phyloP scores from a whole-genome alignment of 83 land plant species.

The Diphasiastrum complanatum region DNA sequence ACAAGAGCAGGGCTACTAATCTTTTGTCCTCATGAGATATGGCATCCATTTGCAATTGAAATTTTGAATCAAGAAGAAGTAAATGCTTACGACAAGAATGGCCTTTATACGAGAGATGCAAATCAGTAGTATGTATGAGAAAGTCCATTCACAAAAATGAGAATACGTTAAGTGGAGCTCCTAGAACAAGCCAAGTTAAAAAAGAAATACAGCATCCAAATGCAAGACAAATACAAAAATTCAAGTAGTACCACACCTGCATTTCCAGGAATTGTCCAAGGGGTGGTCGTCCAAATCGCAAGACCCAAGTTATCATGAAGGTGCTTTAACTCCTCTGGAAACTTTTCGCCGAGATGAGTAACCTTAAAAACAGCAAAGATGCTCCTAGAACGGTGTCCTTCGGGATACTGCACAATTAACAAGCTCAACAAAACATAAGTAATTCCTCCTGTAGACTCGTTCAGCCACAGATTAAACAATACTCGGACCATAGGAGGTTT shows the following conservation, averaged over 20 bases:
- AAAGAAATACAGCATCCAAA: neutral
- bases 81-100: no score
- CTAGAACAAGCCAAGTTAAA: no score
- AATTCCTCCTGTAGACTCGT: conserved; percentile 5
- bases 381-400: conserved; percentile 87
- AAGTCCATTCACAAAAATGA: no score
- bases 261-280: conserved; percentile 99
- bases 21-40: no score
- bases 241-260: conserved; percentile 47
- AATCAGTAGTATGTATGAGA: no score
- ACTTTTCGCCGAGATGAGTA: conserved; percentile 40
- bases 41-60: no score
- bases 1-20: no score
- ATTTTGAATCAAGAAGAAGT: no score
- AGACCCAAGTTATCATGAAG: conserved; percentile 58
- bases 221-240: neutral
- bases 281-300: conserved; percentile 99
- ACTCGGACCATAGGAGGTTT: conserved; percentile 1
- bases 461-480: neutral
- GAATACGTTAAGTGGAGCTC: no score
- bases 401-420: conserved; percentile 75
- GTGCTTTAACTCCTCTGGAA: conserved; percentile 41
- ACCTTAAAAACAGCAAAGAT: conserved; percentile 77
- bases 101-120: no score
- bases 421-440: neutral